These are phyloP conservation scores for Gentiana macrophylla DNA, from an alignment of 257 asterid species.

Conservation along the genomic window DNA sequence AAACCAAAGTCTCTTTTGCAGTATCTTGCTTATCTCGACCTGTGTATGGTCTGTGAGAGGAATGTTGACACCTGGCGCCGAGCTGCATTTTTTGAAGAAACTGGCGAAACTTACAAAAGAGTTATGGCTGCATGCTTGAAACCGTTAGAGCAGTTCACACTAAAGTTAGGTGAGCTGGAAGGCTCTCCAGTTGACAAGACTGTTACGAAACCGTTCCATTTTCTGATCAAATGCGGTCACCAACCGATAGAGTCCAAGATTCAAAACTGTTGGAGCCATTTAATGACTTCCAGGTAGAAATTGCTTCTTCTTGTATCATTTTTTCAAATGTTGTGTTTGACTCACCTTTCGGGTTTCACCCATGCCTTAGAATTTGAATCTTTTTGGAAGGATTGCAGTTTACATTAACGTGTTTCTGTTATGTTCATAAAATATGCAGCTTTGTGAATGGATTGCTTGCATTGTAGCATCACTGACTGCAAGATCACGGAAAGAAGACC, in stretches of 20 bases:
- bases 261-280: constrained; percentile 46
- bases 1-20: constrained; percentile 78
- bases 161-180: constrained; percentile 53
- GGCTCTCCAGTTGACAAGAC: constrained; percentile 26
- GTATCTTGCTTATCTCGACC: constrained; percentile 86
- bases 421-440: constrained; percentile 27
- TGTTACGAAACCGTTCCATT: constrained; percentile 42
- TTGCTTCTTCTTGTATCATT: not conserved
- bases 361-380: too few species aligned
- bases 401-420: too few species aligned
- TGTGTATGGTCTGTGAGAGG: constrained; percentile 78
- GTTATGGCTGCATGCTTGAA: constrained; percentile 56
- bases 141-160: constrained; percentile 65
- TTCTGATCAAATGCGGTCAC: constrained; percentile 59
- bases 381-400: too few species aligned
- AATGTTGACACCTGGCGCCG: constrained; percentile 97
- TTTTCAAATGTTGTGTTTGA: too few species aligned
- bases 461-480: constrained; percentile 66
- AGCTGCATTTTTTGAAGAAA: constrained; percentile 95
- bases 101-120: constrained; percentile 79
- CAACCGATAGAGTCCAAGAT: constrained; percentile 51
- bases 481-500: constrained; percentile 80
- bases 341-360: too few species aligned
- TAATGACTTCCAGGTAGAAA: constrained; percentile 67
- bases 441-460: constrained; percentile 76